phyloP scores from a whole-genome alignment of 495 filamentous ascomycete species.

The Penicillium ucsense region DNA sequence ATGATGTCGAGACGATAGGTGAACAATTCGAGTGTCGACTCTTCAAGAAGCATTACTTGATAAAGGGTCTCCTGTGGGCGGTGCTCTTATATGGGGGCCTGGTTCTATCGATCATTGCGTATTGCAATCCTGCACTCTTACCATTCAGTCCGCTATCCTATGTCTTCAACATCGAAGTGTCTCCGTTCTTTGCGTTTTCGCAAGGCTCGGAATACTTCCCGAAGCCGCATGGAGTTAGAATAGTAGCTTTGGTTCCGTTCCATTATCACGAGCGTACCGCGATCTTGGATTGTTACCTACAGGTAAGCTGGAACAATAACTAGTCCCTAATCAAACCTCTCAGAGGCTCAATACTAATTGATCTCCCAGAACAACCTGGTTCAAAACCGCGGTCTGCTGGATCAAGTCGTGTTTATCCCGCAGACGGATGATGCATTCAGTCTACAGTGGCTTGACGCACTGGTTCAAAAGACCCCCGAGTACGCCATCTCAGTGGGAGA shows the following conservation, averaged over 20 bases:
- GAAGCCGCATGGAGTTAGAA: constrained; percentile 34
- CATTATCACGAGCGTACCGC: constrained; percentile 33
- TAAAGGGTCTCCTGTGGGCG: constrained; percentile 14
- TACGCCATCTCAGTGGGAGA: constrained; percentile 18
- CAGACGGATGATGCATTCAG: constrained; percentile 37
- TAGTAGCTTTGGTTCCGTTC: constrained; percentile 44
- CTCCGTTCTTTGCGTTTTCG: constrained; percentile 26
- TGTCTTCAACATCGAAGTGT: constrained; percentile 15
- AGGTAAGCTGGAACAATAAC: constrained; percentile 10
- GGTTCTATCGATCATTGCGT: constrained; percentile 12
- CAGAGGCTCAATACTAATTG: constrained; percentile 1
- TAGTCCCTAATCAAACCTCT: too few species aligned
- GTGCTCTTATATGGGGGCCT: constrained; percentile 18
- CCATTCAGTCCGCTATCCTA: constrained; percentile 13
- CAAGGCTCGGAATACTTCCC: constrained; percentile 19
- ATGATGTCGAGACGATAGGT: constrained; percentile 14
- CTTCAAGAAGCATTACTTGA: constrained; percentile 16
- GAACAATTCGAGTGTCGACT: constrained; percentile 1
- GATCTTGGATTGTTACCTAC: constrained; percentile 46
- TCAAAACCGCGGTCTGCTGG: constrained; percentile 41
- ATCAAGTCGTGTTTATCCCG: constrained; percentile 44
- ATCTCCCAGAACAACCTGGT: constrained; percentile 36
- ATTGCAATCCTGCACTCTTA: constrained; percentile 13
- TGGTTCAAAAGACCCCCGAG: constrained; percentile 16
- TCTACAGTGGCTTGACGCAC: constrained; percentile 33